Evolutionary conservation across 129 eudicot genomes (phyloP), one percentile per base, ranked within the genome.

Genomic region (Artemisia tridentata): DNA sequence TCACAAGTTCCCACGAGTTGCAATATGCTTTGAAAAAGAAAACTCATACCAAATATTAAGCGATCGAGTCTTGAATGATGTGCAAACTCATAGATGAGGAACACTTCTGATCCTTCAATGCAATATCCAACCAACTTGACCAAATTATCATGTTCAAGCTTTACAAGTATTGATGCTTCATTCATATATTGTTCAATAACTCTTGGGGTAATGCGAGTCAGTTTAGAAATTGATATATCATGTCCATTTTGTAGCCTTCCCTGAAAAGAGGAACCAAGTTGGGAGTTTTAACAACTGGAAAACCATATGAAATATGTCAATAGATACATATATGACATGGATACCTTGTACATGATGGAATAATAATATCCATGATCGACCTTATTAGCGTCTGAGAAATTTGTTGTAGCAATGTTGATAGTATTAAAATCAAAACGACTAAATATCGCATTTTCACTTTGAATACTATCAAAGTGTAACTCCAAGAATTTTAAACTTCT

Each of bases 241-340:
- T 68, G 49, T 52, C 73, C 73, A 7, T 52, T 52, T 29, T 51
- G 73, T 17, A 69, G 63, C 63, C 63, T 69, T 29, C 73, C 73
- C 63, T 69, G 50, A 53, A 68, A 69, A 25, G 31, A 55, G 7
- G 49, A 69, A 69, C 27, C 23, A 52, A 16, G 63, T 51, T 25
- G 31, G 31, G 53, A 20, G 18, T 31, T 34, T 14, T 6, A 34
- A 17, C 68, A n/a, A 14, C 9, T 14, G 67, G 50, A 15, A 63
- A 63, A 65, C 6, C 34, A 29, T 4, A 29, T 29, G 34, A 29
- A 29, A 4, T 29, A 29, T 29, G 34, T 29, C 34, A 29, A 4
- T 29, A 29, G 34, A 29, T 29, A 29, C 34, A 29, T 29, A 29
- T 29, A 29, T 29, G 34, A 29, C 34, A 29, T 21, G 7, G 23